Conservation (phyloP, 192 early-diverging fungal genomes). For the Backusella macrospora region DNA sequence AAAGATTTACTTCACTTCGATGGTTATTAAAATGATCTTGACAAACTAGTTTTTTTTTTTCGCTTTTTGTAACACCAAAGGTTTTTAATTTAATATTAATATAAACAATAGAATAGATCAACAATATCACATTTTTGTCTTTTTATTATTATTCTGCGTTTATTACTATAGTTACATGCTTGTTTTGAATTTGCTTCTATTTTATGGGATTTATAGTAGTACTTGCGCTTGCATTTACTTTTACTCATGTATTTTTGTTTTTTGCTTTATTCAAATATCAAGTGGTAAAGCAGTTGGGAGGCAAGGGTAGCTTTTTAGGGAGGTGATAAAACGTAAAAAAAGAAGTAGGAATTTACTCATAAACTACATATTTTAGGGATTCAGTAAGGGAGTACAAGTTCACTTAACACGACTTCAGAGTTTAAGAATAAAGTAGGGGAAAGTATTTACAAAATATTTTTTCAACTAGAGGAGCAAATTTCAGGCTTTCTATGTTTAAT, state of each 20-base stretch:
- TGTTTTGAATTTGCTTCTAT: not conserved
- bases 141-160: not conserved
- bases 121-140: not conserved
- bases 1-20: slow-evolving; percentile 2
- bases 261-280: slow-evolving; percentile 5
- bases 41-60: not conserved
- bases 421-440: slow-evolving; percentile 1
- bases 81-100: not conserved
- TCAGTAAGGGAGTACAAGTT: not conserved
- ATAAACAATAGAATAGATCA: not conserved
- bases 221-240: not conserved
- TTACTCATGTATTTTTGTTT: not conserved
- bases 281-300: not conserved
- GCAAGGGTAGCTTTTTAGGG: not conserved
- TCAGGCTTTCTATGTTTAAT: not conserved
- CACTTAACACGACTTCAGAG: slow-evolving; percentile 1
- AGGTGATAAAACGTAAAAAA: not conserved
- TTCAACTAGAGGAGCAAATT: slow-evolving; percentile 1
- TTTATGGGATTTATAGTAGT: not conserved
- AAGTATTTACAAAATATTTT: slow-evolving; percentile 3
- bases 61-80: slow-evolving; percentile 3
- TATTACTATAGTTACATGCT: not conserved
- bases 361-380: slow-evolving; percentile 13
- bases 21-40: not conserved
- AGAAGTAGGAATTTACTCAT: slow-evolving; percentile 8